These are phyloP conservation scores for Phytophthora idaei DNA, from an alignment of 352 stramenopile species.

Conservation along the genomic window DNA sequence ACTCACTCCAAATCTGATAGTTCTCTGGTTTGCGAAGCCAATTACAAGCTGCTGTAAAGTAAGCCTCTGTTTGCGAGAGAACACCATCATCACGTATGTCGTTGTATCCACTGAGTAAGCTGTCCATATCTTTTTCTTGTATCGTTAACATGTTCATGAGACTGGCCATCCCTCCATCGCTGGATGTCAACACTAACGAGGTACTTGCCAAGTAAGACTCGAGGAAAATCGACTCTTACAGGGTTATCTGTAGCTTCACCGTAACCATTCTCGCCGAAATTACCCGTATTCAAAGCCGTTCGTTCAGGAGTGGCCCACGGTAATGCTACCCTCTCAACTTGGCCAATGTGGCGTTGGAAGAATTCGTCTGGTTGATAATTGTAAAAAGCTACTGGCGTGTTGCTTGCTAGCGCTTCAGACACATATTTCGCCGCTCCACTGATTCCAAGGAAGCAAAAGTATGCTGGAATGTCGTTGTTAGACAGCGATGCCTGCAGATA, in stretches of 20 bases:
- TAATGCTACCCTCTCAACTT: conserved; percentile 46
- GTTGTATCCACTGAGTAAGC: conserved; percentile 21
- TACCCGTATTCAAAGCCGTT: conserved; percentile 29
- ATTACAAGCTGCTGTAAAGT: conserved; percentile 45
- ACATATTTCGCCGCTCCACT: conserved; percentile 29
- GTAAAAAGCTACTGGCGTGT: conserved; percentile 50
- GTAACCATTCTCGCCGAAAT: conserved; percentile 57
- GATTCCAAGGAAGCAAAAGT: conserved; percentile 51
- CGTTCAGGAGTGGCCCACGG: conserved; percentile 37
- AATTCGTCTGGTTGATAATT: conserved; percentile 58
- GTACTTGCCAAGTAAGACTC: conserved; percentile 45
- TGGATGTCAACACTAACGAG: conserved; percentile 18
- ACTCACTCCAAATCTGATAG: conserved; percentile 46
- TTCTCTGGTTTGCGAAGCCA: conserved; percentile 48
- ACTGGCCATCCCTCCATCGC: conserved; percentile 21
- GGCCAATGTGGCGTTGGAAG: conserved; percentile 28
- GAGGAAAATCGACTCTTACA: conserved; percentile 49
- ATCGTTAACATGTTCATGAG: conserved; percentile 32
- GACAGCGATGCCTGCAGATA: conserved; percentile 47
- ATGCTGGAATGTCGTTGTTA: conserved; percentile 49
- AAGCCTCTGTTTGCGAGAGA: conserved; percentile 24
- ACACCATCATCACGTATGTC: conserved; percentile 2
- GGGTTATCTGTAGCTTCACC: conserved; percentile 49
- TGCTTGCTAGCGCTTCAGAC: conserved; percentile 31
- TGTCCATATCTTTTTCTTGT: conserved; percentile 26